Evolutionary conservation across 2,329 filamentous ascomycete species (phyloP).

Genomic region (Didymella glomerata): DNA sequence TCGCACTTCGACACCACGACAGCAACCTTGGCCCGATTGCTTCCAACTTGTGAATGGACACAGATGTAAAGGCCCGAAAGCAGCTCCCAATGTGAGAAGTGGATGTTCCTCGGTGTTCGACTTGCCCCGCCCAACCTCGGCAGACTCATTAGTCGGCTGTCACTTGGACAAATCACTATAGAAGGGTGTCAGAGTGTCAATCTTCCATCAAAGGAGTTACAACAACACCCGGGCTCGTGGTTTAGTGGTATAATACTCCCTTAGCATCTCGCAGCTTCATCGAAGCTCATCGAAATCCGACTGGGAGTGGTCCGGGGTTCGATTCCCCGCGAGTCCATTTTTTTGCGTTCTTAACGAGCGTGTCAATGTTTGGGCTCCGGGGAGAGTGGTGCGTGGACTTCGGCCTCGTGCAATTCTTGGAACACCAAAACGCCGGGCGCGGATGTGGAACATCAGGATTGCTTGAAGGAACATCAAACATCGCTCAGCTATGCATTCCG

Average conservation of each 20-base stretch:
- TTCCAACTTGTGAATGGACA: not conserved
- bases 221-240: not conserved
- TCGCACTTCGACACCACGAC: not conserved
- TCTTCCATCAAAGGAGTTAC: not conserved
- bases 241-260: not conserved
- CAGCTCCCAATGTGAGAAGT: not conserved
- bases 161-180: not conserved
- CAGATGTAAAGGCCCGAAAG: not conserved
- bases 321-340: constrained; percentile 20
- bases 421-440: not conserved
- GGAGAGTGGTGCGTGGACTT: no score
- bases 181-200: fast-evolving
- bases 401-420: not conserved
- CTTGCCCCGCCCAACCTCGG: not conserved
- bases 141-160: not conserved
- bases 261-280: not conserved
- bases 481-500: no score
- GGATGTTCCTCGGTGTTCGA: not conserved
- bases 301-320: constrained; percentile 25
- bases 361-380: not conserved
- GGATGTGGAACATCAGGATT: not conserved
- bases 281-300: not conserved
- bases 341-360: not conserved
- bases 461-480: not conserved
- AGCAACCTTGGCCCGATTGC: not conserved